Base-by-base conservation (phyloP, 371 early-diverging fungal genomes). In the Mucor irregularis region DNA sequence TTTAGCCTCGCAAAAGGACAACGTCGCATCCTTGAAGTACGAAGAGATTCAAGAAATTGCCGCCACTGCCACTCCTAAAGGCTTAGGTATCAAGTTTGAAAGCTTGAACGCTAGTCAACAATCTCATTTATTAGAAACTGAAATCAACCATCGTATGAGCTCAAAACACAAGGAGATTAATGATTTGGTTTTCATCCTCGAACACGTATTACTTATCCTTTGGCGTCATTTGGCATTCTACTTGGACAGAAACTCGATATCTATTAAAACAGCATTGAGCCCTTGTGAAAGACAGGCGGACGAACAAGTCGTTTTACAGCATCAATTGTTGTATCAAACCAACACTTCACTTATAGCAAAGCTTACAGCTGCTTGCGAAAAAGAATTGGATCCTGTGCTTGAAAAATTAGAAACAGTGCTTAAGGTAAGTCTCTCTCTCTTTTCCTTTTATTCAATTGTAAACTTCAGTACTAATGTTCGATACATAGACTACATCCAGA, bases 201-300 rank as follows among this genome's bases (percentile, higher is more conserved):
- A 73, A 38, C 67, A 62, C 19, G 53, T 59, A 3, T 3, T 70
- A 5, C 51, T 65, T 30, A 51, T 73, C 30, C 58, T 68, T 4
- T 70, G 70, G 71, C 68, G 74, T 14, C 74, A 73, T 28, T 58
- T 73, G 5, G 74, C 62, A 28, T 73, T 49, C 21, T 73, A 73
- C 30, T 39, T 70, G 51, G 34, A 62, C 7, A 39, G 24, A 16
- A 45, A 58, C 3, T 49, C 58, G 13, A 42, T 56, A 0, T 49
- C 59, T 8, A 26, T 40, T 31, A 30, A 58, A 1, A 33, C 59
- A 4, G 31, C 50, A 11, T 47, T 50, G 10, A 65, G 66, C 28
- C 61, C 73, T 14, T 69, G 69, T 24, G 64, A 64, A 7, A 37
- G 50, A 10, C 44, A 51, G 31, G 66, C 40, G 1, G 58, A 56